Evolutionary conservation across 108 stramenopile genomes (phyloP).

Genomic region (Skeletonema menzelii): DNA sequence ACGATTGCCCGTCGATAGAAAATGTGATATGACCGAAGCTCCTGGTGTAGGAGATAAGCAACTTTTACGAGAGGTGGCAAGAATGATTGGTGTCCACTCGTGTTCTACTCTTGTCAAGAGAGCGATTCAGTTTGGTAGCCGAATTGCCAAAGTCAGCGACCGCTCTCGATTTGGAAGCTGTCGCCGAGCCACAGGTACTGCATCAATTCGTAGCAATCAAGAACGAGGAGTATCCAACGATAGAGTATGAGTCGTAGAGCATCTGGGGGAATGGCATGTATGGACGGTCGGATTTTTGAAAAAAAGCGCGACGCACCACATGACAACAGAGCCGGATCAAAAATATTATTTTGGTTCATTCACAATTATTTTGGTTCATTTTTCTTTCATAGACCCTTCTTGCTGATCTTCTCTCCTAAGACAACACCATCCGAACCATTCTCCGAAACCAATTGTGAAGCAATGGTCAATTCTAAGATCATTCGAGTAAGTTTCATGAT

Average conservation of each 20-base stretch:
- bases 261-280: too few relatives aligned
- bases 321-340: too few relatives aligned
- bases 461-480: slow-evolving; percentile 44
- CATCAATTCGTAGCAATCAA: background rate
- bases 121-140: slow-evolving; percentile 95
- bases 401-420: background rate
- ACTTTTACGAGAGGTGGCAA: slow-evolving; percentile 72
- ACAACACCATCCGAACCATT: background rate
- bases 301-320: too few relatives aligned
- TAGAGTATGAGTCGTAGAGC: too few relatives aligned
- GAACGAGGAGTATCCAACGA: too few relatives aligned
- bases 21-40: slow-evolving; percentile 65
- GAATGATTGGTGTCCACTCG: slow-evolving; percentile 52
- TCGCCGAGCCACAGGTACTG: slow-evolving; percentile 66
- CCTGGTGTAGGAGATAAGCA: slow-evolving; percentile 90
- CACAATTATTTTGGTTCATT: too few relatives aligned
- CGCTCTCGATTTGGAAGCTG: slow-evolving; percentile 83
- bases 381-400: background rate
- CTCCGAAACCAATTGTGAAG: background rate
- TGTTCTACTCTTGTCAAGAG: slow-evolving; percentile 79
- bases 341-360: too few relatives aligned
- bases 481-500: slow-evolving; percentile 26
- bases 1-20: slow-evolving; percentile 44
- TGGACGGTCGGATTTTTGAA: too few relatives aligned
- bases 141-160: slow-evolving; percentile 86